Evolutionary conservation across 768 basidiomycete genomes (phyloP).

Genomic region (Pleurotus pulmonarius): DNA sequence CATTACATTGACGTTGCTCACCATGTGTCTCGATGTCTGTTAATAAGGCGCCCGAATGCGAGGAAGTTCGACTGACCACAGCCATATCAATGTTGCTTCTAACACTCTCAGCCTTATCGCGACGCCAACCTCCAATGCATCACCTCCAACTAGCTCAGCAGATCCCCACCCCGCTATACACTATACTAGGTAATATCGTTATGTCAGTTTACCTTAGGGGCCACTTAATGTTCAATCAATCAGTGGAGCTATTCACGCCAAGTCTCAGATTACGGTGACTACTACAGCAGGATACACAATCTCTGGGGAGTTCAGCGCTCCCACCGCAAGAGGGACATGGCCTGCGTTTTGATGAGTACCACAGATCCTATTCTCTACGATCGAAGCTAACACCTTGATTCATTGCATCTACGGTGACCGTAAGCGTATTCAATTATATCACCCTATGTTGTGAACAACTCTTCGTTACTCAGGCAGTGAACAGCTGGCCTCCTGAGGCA

Average conservation of each 20-base stretch:
- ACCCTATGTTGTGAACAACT: background rate
- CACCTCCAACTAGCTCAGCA: slow-evolving; percentile 34
- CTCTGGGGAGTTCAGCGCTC: slow-evolving; percentile 39
- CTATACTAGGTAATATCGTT: slow-evolving; percentile 28
- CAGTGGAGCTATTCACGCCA: slow-evolving; percentile 38
- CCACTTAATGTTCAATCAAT: background rate
- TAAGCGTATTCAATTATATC: slow-evolving; percentile 1
- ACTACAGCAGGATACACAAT: slow-evolving; percentile 30
- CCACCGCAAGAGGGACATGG: slow-evolving; percentile 38
- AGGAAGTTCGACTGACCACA: slow-evolving; percentile 36
- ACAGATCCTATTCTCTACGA: background rate
- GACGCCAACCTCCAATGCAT: slow-evolving; percentile 33
- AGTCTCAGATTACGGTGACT: slow-evolving; percentile 38
- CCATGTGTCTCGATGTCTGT: no score
- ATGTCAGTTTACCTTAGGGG: background rate
- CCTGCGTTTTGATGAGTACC: slow-evolving; percentile 37
- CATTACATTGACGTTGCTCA: background rate
- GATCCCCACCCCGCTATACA: slow-evolving; percentile 40
- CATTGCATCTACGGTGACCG: slow-evolving; percentile 24
- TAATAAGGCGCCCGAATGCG: slow-evolving; percentile 37
- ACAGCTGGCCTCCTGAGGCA: slow-evolving; percentile 39
- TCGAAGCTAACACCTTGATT: background rate
- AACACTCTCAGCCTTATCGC: slow-evolving; percentile 37
- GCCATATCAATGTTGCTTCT: slow-evolving; percentile 31
- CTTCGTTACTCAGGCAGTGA: slow-evolving; percentile 25